phyloP scores from a whole-genome alignment of 2,329 filamentous ascomycete genomes.

The Colletotrichum liriopes region DNA sequence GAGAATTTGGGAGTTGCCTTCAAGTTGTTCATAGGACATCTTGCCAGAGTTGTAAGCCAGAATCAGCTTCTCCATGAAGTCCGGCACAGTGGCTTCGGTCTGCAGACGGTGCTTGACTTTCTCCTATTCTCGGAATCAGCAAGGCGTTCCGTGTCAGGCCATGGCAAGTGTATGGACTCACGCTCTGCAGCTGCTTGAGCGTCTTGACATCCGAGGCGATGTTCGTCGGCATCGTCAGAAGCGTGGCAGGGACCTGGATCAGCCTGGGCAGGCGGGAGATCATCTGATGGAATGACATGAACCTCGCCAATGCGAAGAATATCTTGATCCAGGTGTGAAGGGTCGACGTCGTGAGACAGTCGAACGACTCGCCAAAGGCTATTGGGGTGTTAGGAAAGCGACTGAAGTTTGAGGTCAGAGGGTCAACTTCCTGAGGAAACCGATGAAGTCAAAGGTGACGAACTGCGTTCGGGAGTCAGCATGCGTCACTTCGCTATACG shows the following conservation, averaged over 20 bases:
- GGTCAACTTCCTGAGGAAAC: constrained; percentile 43
- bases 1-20: constrained; percentile 41
- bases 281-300: constrained; percentile 11
- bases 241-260: not conserved
- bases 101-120: constrained; percentile 13
- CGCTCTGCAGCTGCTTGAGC: not conserved
- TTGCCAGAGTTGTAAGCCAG: constrained; percentile 19
- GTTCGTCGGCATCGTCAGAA: not conserved
- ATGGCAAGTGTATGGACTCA: not conserved
- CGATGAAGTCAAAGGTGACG: constrained; percentile 50
- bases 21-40: constrained; percentile 30
- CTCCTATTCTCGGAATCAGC: not conserved
- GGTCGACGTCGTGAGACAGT: constrained; percentile 44
- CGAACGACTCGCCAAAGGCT: constrained; percentile 49
- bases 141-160: not conserved
- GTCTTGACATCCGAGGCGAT: constrained; percentile 1
- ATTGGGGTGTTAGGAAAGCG: not conserved
- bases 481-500: not conserved
- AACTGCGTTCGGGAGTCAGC: constrained; percentile 13
- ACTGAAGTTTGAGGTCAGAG: too few relatives aligned
- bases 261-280: constrained; percentile 3
- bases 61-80: constrained; percentile 25
- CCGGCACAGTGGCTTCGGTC: not conserved
- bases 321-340: constrained; percentile 48
- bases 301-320: constrained; percentile 44